Conservation (phyloP, 1,139 yeast genomes). For the Blastobotrys aristatus region DNA sequence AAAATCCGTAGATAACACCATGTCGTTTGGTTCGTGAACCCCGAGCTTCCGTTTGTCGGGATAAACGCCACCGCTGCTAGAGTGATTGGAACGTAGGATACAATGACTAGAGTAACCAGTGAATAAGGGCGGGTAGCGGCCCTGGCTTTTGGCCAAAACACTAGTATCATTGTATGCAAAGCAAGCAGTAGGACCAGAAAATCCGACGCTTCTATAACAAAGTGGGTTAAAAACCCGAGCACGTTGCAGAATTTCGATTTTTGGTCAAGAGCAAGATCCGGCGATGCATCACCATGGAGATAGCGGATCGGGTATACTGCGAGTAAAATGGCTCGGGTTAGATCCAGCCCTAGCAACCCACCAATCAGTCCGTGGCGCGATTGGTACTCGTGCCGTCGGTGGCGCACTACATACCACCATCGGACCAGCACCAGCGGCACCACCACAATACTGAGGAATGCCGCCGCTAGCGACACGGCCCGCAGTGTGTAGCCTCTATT, state of each 20-base stretch:
- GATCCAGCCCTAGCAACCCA: slow-evolving; percentile 63
- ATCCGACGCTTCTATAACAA: slow-evolving; percentile 46
- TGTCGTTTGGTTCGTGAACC: slow-evolving; percentile 42
- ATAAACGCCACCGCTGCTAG: slow-evolving; percentile 47
- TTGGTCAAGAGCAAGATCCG: slow-evolving; percentile 40
- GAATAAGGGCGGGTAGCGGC: background rate
- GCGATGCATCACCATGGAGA: slow-evolving; percentile 40
- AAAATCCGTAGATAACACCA: slow-evolving; percentile 72
- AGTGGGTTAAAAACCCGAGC: slow-evolving; percentile 73
- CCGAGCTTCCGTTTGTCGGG: slow-evolving; percentile 11
- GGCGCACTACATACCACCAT: slow-evolving; percentile 45
- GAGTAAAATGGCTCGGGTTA: slow-evolving; percentile 61
- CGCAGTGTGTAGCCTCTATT: slow-evolving; percentile 35
- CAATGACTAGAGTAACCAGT: slow-evolving; percentile 15
- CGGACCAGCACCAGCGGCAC: slow-evolving; percentile 52
- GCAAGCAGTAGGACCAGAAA: slow-evolving; percentile 76
- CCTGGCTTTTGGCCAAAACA: slow-evolving; percentile 27
- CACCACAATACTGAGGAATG: slow-evolving; percentile 52
- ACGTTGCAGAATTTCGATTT: slow-evolving; percentile 48
- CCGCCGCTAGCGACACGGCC: slow-evolving; percentile 52
- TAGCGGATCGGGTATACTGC: slow-evolving; percentile 61
- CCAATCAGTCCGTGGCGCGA: slow-evolving; percentile 69
- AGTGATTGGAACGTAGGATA: slow-evolving; percentile 55
- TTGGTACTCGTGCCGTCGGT: slow-evolving; percentile 33
- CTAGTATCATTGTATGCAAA: slow-evolving; percentile 56